Base-by-base conservation (phyloP, 1,284 basidiomycete genomes). In the Microstroma glucosiphilum region DNA sequence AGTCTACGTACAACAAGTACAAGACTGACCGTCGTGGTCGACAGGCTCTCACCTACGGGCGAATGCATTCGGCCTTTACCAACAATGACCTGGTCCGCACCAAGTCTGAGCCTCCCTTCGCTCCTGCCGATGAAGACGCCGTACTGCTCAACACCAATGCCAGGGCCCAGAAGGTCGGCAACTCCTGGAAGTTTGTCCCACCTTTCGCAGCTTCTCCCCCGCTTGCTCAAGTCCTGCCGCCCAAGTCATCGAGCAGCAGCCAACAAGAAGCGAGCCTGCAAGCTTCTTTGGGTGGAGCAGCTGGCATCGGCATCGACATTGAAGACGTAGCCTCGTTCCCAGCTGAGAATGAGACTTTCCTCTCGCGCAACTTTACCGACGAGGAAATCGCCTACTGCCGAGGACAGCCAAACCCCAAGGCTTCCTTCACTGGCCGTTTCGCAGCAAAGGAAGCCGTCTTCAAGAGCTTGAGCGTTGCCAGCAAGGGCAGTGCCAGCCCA, bases 371-470 rank as follows among this genome's bases (percentile, higher is more conserved):
- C 84, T 98, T 97, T 81, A 97, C 94, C 23, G 85, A 87, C 13
- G 87, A 84, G 26, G 94, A 98, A 83, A 85, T 89, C 71, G 82
- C 84, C 15, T 96, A 97, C 83, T 97, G 94, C 82, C 83, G 83
- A 59, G 75, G 85, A n/a, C 92, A 96, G 75, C 88, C 96, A 0
- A 89, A 91, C 64, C 87, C 90, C 19, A 81, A 85, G 0, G 89
- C 94, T 2, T 96, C 93, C 9, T 93, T 96, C 79, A 92, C 93
- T 43, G 93, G 90, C 58, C 89, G 93, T 68, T 98, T 96, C 92
- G 90, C 87, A 56, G 93, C 92, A 57, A 98, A 97, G 81, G 96
- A 98, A 81, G 94, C 93, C 12, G 89, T 93, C 59, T 96, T 98
- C 87, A 98, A 98, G 83, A 90, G 92, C n/a, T 85, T 98, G 15